Percentiles rank a stretch among this genome's conserved stretches.
phyloP scores from a whole-genome alignment of 139 green algal genomes.

The Micractinium conductrix region DNA sequence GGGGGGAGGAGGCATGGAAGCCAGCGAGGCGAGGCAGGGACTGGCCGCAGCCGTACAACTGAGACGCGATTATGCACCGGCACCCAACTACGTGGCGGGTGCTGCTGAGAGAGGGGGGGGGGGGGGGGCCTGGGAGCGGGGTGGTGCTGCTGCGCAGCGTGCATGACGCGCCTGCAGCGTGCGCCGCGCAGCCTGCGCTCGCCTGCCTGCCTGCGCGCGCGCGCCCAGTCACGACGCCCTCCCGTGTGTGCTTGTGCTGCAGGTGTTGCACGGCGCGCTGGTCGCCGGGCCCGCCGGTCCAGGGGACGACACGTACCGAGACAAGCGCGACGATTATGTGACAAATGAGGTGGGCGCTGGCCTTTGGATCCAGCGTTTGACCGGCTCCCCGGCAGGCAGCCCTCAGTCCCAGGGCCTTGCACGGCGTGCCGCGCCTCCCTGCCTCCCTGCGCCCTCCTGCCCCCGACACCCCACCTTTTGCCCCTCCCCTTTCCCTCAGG shows the following conservation, averaged over 20 bases:
- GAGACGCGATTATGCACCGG: not conserved
- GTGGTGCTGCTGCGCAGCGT: not conserved
- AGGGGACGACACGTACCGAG: slow-evolving; percentile 39
- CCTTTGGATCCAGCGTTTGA: too few species aligned
- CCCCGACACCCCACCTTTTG: not conserved
- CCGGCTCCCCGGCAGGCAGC: too few species aligned
- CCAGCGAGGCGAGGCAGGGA: too few species aligned
- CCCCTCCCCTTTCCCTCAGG: not conserved
- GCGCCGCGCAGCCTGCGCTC: not conserved
- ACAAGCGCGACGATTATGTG: slow-evolving; percentile 39
- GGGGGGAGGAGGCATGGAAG: too few species aligned
- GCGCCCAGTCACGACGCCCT: not conserved
- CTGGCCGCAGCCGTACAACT: slow-evolving; percentile 31
- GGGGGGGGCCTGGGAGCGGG: not conserved
- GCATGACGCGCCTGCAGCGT: not conserved
- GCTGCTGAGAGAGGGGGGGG: too few species aligned
- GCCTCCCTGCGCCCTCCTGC: not conserved
- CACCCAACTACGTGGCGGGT: slow-evolving; percentile 27
- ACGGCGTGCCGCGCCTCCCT: not conserved
- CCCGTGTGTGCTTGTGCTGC: not conserved
- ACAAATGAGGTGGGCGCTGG: slow-evolving; percentile 43
- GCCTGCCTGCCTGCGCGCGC: not conserved
- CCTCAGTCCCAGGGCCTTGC: not conserved
- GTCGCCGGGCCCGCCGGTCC: slow-evolving; percentile 33
- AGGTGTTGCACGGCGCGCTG: slow-evolving; percentile 46